A percentile compares a stretch with the other conserved stretches of the same genome.
These are phyloP conservation scores for Hemerocallis citrina DNA, from an alignment of 106 monocot species.

Conservation along the genomic window DNA sequence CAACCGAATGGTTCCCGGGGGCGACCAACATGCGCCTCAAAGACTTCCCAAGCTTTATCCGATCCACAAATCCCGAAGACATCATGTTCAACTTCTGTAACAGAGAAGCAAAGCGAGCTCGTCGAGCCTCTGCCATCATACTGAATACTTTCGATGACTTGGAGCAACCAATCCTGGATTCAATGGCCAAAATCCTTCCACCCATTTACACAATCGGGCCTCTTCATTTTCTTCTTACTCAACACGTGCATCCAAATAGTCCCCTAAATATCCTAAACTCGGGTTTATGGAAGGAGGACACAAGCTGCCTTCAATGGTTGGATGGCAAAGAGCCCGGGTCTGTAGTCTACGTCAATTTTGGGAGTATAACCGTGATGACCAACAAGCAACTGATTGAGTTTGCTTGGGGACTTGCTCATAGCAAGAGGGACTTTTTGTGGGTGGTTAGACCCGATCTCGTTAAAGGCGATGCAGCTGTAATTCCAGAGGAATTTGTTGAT, in stretches of 20 bases:
- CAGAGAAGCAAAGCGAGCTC: constrained; percentile 38
- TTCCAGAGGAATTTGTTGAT: background rate
- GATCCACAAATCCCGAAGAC: constrained; percentile 44
- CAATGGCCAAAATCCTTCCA: constrained; percentile 36
- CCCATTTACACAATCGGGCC: constrained; percentile 54
- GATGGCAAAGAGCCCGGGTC: background rate
- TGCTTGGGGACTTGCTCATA: constrained; percentile 8
- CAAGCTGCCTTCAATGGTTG: background rate
- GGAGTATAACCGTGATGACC: constrained; percentile 1
- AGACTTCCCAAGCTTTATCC: constrained; percentile 61
- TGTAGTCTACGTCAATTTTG: constrained; percentile 4
- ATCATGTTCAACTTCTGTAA: constrained; percentile 30
- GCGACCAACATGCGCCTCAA: constrained; percentile 42
- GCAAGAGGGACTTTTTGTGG: background rate
- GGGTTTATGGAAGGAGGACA: constrained; percentile 3
- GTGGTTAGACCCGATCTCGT: constrained; percentile 3
- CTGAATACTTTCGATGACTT: constrained; percentile 65
- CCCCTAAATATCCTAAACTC: background rate
- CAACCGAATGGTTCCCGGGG: constrained; percentile 49
- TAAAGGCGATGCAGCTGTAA: background rate
- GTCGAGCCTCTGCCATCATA: constrained; percentile 35
- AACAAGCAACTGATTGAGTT: background rate
- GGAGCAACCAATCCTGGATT: constrained; percentile 29
- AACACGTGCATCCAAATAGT: background rate
- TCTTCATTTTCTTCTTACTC: constrained; percentile 10